Conservation (phyloP, 306 rosid species). For the Castanea mollissima region DNA sequence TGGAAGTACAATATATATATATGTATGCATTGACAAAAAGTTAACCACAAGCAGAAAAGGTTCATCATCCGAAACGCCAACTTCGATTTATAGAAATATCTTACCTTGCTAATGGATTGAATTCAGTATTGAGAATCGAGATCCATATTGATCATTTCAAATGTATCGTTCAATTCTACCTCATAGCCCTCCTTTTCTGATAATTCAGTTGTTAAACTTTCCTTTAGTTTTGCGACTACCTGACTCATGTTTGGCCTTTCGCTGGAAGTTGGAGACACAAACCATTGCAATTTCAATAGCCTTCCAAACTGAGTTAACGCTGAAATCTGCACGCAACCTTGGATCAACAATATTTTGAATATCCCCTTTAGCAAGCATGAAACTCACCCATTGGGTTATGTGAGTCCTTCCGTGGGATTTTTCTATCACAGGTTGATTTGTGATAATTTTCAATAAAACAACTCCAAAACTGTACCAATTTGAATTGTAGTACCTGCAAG, state of each 20-base stretch:
- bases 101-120: too few relatives aligned
- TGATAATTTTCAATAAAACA: slow-evolving; percentile 6
- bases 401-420: neutral
- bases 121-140: too few relatives aligned
- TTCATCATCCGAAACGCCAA: too few relatives aligned
- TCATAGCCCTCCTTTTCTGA: neutral
- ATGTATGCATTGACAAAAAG: too few relatives aligned
- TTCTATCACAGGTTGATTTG: neutral
- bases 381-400: neutral
- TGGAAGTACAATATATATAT: too few relatives aligned
- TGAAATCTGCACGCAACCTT: neutral
- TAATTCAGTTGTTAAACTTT: neutral
- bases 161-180: too few relatives aligned
- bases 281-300: slow-evolving; percentile 10
- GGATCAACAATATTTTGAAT: slow-evolving; percentile 1
- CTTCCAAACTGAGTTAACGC: too few relatives aligned
- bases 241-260: slow-evolving; percentile 15
- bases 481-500: neutral
- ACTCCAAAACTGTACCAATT: slow-evolving; percentile 17
- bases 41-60: too few relatives aligned
- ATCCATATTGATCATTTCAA: too few relatives aligned
- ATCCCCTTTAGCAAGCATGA: slow-evolving; percentile 6
- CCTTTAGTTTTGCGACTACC: slow-evolving; percentile 6
- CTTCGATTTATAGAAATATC: too few relatives aligned
- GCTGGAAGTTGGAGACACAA: neutral